Evolutionary conservation across 768 basidiomycete genomes (phyloP).

Genomic region (Serendipita sp.): DNA sequence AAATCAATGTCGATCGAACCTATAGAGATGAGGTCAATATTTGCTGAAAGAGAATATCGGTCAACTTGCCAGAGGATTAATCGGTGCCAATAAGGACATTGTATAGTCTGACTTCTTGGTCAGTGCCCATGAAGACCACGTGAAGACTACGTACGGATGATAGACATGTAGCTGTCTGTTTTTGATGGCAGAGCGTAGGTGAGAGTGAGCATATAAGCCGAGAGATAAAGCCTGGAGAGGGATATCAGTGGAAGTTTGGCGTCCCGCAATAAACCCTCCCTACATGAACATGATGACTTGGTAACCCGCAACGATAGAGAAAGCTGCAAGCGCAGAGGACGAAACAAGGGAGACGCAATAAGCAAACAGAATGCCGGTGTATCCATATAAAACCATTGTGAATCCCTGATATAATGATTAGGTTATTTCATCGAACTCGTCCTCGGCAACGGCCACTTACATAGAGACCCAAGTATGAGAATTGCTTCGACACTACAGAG

Average conservation of each 20-base stretch:
- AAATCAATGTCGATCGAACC: constrained; percentile 57
- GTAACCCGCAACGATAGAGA: constrained; percentile 55
- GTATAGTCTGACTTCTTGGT: constrained; percentile 35
- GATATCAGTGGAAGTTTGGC: neutral
- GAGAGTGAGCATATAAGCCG: constrained; percentile 51
- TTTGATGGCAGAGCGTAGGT: constrained; percentile 53
- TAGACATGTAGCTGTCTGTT: constrained; percentile 38
- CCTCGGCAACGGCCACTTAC: constrained; percentile 26
- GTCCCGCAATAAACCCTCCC: too few species aligned
- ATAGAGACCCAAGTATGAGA: constrained; percentile 49
- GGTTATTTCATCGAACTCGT: too few species aligned
- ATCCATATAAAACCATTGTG: constrained; percentile 51
- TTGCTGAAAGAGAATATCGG: neutral
- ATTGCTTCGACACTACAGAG: constrained; percentile 39
- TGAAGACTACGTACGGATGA: constrained; percentile 30
- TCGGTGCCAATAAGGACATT: constrained; percentile 48
- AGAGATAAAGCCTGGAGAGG: constrained; percentile 37
- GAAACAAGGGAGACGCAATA: constrained; percentile 48
- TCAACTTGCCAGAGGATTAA: constrained; percentile 45
- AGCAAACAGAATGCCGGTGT: constrained; percentile 50
- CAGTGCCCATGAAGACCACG: neutral
- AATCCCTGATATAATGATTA: constrained; percentile 38
- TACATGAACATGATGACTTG: constrained; percentile 50
- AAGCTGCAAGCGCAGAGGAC: constrained; percentile 53
- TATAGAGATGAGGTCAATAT: constrained; percentile 15